These are phyloP conservation scores for Chytridium lagenaria DNA, from an alignment of 371 early-diverging fungal species.

Conservation along the genomic window DNA sequence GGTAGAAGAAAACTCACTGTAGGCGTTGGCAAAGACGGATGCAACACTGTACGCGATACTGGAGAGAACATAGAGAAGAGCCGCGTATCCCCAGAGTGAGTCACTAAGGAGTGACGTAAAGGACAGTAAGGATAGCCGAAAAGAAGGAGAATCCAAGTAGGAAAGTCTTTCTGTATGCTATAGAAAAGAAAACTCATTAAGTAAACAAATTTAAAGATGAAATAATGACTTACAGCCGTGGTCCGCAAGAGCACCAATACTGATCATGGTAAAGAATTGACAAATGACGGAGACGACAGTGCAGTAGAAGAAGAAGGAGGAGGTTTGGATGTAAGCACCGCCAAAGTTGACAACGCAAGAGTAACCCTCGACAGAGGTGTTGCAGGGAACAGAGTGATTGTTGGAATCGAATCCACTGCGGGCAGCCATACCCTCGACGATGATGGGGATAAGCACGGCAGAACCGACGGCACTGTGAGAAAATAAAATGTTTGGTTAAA, in stretches of 20 bases:
- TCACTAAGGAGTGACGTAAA: slow-evolving; percentile 28
- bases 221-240: no score
- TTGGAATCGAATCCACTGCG: neutral
- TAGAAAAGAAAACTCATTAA: no score
- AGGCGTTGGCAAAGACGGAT: slow-evolving; percentile 42
- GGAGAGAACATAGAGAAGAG: neutral
- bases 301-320: slow-evolving; percentile 62
- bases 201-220: slow-evolving; percentile 54
- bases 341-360: slow-evolving; percentile 60
- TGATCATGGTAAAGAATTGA: slow-evolving; percentile 64
- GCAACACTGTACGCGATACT: slow-evolving; percentile 60
- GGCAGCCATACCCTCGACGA: slow-evolving; percentile 54
- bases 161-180: no score
- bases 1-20: slow-evolving; percentile 6
- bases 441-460: slow-evolving; percentile 56
- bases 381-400: slow-evolving; percentile 40
- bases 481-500: neutral
- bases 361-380: slow-evolving; percentile 31
- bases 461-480: slow-evolving; percentile 18
- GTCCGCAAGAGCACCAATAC: slow-evolving; percentile 66
- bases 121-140: slow-evolving; percentile 49
- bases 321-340: slow-evolving; percentile 54
- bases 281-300: slow-evolving; percentile 59
- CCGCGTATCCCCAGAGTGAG: slow-evolving; percentile 14
- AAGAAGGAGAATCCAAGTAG: slow-evolving; percentile 43